Percentiles rank a stretch among this genome's conserved stretches.
Conservation (phyloP, 2,329 filamentous ascomycete genomes). For the Cercospora nicotianae region DNA sequence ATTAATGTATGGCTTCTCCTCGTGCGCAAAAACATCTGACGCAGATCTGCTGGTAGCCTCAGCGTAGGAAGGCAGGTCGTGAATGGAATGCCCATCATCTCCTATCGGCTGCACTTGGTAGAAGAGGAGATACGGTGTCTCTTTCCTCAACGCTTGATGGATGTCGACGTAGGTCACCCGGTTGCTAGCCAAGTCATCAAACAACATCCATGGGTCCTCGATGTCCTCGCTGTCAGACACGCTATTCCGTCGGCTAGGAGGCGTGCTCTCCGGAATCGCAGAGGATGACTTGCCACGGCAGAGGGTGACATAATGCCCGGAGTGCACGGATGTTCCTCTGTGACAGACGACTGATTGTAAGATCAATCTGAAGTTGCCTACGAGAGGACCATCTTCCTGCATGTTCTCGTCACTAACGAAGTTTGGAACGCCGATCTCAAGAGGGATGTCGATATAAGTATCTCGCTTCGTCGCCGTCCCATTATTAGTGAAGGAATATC, state of each 20-base stretch:
- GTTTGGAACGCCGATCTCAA: conserved; percentile 78
- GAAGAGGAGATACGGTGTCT: conserved; percentile 92
- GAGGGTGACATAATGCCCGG: conserved; percentile 88
- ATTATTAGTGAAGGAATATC: conserved; percentile 73
- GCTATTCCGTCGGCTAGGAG: conserved; percentile 25
- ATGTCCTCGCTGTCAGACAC: conserved; percentile 54
- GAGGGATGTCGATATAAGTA: conserved; percentile 87
- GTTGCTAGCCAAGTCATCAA: conserved; percentile 78
- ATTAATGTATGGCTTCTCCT: conserved; percentile 32
- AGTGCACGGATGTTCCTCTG: conserved; percentile 78
- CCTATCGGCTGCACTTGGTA: conserved; percentile 91
- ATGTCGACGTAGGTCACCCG: conserved; percentile 78
- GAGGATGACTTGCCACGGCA: conserved; percentile 66
- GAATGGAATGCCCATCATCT: conserved; percentile 54
- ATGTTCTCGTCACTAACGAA: conserved; percentile 81
- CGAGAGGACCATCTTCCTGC: conserved; percentile 65
- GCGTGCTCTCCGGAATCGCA: conserved; percentile 49
- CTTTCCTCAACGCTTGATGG: conserved; percentile 72
- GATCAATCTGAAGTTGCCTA: conserved; percentile 88
- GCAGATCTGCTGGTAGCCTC: conserved; percentile 40
- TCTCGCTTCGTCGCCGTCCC: conserved; percentile 71
- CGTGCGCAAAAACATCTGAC: conserved; percentile 28
- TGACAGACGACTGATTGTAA: conserved; percentile 93
- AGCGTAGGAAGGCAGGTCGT: conserved; percentile 44
- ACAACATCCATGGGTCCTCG: conserved; percentile 81